Percentiles rank a stretch among this genome's conserved stretches.
These are phyloP conservation scores for Symbiodinium natans DNA, from an alignment of 73 alveolate genomes.

Conservation along the genomic window DNA sequence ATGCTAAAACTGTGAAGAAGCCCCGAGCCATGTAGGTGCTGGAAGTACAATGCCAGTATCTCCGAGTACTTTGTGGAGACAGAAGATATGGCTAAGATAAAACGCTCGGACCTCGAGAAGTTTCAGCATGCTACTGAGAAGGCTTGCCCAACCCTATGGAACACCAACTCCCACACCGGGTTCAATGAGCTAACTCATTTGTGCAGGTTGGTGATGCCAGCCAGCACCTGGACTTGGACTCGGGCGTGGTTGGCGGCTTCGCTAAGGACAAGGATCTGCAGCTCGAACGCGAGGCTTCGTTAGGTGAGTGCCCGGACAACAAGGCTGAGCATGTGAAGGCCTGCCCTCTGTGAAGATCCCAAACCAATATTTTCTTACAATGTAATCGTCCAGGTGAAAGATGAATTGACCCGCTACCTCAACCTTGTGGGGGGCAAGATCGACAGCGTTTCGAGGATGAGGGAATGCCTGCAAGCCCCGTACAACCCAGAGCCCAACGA, in stretches of 20 bases:
- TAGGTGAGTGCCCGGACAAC: too few species aligned
- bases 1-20: too few species aligned
- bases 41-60: not conserved
- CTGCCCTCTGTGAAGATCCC: too few species aligned
- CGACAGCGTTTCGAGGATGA: not conserved
- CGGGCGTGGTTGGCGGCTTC: too few species aligned
- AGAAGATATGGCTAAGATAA: not conserved
- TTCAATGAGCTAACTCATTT: too few species aligned
- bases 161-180: not conserved
- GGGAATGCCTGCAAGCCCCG: not conserved
- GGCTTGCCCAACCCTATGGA: not conserved
- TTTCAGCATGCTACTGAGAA: not conserved
- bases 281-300: not conserved
- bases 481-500: conserved; percentile 39
- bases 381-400: conserved; percentile 20
- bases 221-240: not conserved
- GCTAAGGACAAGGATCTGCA: not conserved
- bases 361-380: too few species aligned
- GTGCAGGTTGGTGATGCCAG: not conserved
- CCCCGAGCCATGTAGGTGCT: not conserved
- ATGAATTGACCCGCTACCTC: not conserved
- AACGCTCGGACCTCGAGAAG: not conserved
- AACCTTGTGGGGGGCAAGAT: not conserved
- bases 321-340: too few species aligned
- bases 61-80: not conserved